Percentiles rank a stretch among this genome's conserved stretches.
These are phyloP conservation scores for Reticulascus tulasneorum DNA, from an alignment of 2,329 filamentous ascomycete genomes.

Conservation along the genomic window DNA sequence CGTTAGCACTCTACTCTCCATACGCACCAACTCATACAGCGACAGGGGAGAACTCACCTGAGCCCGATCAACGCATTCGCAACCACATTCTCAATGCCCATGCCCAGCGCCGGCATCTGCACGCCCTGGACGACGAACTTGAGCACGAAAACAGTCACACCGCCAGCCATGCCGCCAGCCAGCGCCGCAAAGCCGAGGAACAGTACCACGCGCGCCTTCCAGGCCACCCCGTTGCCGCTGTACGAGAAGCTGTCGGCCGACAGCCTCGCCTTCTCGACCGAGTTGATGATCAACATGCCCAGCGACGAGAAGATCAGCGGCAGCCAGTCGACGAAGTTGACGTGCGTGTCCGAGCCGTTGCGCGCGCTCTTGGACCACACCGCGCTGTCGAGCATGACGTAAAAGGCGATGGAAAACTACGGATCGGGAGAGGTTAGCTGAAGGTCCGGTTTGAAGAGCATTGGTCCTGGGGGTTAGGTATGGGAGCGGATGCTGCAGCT, in stretches of 20 bases:
- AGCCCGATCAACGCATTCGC: conserved; percentile 61
- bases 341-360: conserved; percentile 59
- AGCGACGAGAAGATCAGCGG: conserved; percentile 63
- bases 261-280: conserved; percentile 62
- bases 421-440: conserved; percentile 5
- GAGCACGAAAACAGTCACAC: conserved; percentile 64
- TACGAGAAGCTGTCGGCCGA: conserved; percentile 61
- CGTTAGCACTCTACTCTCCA: no score
- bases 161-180: conserved; percentile 65
- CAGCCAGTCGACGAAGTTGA: conserved; percentile 67
- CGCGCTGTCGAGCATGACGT: conserved; percentile 63
- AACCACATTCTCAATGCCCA: conserved; percentile 66
- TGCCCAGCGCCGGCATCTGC: conserved; percentile 56
- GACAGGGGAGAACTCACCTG: no score
- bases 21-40: no score
- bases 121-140: conserved; percentile 58
- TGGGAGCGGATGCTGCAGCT: not conserved
- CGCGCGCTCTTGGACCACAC: conserved; percentile 60
- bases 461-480: conserved; percentile 1
- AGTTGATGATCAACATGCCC: conserved; percentile 70
- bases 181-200: conserved; percentile 64
- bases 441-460: not conserved
- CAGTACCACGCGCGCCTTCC: conserved; percentile 65
- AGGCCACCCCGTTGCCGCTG: conserved; percentile 59
- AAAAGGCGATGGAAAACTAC: conserved; percentile 66